Conservation (phyloP, 345 rosid genomes). For the Streptanthus diversifolius region DNA sequence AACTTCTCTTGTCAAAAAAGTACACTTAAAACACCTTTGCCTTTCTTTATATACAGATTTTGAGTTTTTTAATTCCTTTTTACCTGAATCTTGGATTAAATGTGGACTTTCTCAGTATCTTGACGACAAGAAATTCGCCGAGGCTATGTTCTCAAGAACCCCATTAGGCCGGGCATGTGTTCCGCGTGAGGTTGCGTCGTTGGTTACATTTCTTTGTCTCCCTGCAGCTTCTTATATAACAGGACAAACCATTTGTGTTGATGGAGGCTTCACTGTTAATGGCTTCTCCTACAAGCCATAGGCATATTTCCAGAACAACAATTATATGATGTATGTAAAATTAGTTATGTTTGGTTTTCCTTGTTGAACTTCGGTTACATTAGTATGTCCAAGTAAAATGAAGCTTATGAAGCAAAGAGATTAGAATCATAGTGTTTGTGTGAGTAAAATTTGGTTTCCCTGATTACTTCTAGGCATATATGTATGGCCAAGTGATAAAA, state of each 20-base stretch:
- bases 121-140: slow-evolving; percentile 3
- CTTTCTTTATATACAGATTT: background rate
- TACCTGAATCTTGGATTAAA: background rate
- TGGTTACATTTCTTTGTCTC: slow-evolving; percentile 65
- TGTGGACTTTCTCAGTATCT: slow-evolving; percentile 14
- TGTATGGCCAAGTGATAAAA: background rate
- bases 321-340: background rate
- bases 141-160: slow-evolving; percentile 17
- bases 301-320: background rate
- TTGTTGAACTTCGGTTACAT: background rate
- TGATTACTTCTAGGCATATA: background rate
- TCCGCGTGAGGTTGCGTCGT: slow-evolving; percentile 22
- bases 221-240: slow-evolving; percentile 75
- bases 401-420: background rate
- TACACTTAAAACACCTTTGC: background rate
- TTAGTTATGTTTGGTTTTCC: background rate
- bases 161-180: slow-evolving; percentile 27
- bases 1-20: slow-evolving; percentile 17
- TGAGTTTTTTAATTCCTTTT: background rate
- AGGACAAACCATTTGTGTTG: slow-evolving; percentile 34
- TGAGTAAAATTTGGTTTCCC: background rate
- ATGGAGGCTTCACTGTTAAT: slow-evolving; percentile 30
- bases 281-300: slow-evolving; percentile 13
- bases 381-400: background rate
- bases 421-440: background rate